Evolutionary conservation across 2,329 filamentous ascomycete species (phyloP).

Genomic region (Cadophora luteo-olivacea): DNA sequence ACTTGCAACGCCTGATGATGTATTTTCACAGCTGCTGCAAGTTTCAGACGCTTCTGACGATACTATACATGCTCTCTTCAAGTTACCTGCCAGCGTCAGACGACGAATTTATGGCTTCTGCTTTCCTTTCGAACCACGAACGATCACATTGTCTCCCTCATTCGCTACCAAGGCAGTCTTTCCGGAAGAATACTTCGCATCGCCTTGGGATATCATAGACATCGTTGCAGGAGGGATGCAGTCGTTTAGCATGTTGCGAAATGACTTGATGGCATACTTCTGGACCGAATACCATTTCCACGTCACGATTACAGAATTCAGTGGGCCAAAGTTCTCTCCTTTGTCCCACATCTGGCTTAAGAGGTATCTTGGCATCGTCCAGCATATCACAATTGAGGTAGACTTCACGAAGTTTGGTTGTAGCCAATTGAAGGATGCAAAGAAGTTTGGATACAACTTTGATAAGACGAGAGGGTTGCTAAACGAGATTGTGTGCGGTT

Average conservation of each 20-base stretch:
- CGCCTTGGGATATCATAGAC: constrained; percentile 38
- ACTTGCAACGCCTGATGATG: not conserved
- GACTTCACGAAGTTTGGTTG: constrained; percentile 43
- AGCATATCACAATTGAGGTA: constrained; percentile 42
- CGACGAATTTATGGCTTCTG: constrained; percentile 39
- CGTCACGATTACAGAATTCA: constrained; percentile 40
- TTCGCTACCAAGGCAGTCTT: constrained; percentile 40
- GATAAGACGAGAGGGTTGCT: constrained; percentile 11
- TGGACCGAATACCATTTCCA: constrained; percentile 44
- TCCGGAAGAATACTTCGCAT: constrained; percentile 36
- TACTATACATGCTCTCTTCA: constrained; percentile 25
- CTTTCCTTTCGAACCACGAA: constrained; percentile 35
- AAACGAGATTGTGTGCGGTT: constrained; percentile 5
- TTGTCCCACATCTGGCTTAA: constrained; percentile 40
- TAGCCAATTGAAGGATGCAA: constrained; percentile 28
- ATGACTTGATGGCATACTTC: constrained; percentile 44
- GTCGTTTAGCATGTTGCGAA: constrained; percentile 33
- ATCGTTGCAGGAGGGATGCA: constrained; percentile 35
- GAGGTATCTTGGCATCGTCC: constrained; percentile 35
- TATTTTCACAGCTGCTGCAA: constrained; percentile 14
- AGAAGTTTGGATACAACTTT: constrained; percentile 14
- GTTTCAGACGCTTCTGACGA: not conserved
- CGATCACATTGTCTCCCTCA: constrained; percentile 37
- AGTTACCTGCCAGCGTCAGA: constrained; percentile 33
- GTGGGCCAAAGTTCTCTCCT: constrained; percentile 36